These are phyloP conservation scores for Phenoliferia sp. DNA, from an alignment of 1,284 basidiomycete genomes.

Conservation along the genomic window DNA sequence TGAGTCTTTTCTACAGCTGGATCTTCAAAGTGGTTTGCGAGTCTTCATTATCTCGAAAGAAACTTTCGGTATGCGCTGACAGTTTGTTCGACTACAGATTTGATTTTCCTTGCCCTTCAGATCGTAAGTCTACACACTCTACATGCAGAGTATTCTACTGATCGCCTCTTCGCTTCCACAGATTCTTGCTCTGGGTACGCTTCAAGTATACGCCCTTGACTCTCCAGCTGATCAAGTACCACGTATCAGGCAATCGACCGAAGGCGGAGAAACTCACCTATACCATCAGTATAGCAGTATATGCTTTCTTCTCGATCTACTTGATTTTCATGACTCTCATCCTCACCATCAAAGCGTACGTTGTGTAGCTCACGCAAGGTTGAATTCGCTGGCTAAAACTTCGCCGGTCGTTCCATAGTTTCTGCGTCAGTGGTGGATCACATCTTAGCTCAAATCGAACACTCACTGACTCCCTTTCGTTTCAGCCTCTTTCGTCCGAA, in stretches of 20 bases:
- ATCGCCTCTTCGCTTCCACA: constrained; percentile 47
- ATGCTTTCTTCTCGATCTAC: constrained; percentile 51
- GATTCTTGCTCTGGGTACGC: constrained; percentile 41
- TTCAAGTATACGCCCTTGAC: constrained; percentile 55
- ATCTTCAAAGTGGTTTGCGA: constrained; percentile 29
- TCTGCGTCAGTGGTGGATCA: neutral
- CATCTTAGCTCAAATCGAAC: neutral
- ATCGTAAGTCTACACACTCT: neutral
- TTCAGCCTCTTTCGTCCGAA: constrained; percentile 14
- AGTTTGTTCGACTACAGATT: constrained; percentile 42
- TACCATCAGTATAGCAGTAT: constrained; percentile 67
- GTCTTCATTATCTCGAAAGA: no score
- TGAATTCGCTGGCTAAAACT: neutral
- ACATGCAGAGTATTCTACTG: neutral
- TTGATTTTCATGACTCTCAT: constrained; percentile 78
- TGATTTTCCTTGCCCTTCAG: constrained; percentile 55
- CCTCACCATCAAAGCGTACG: constrained; percentile 72
- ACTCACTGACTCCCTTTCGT: neutral
- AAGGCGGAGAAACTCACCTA: constrained; percentile 88
- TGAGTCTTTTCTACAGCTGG: constrained; percentile 8
- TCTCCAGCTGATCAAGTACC: constrained; percentile 42
- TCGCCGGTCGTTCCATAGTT: neutral
- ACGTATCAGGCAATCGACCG: constrained; percentile 92
- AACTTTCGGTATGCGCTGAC: neutral
- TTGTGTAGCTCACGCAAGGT: neutral